Evolutionary conservation across 768 basidiomycete genomes (phyloP), one percentile per base, ranked within the genome.

Genomic region (Termitomyces sp.): DNA sequence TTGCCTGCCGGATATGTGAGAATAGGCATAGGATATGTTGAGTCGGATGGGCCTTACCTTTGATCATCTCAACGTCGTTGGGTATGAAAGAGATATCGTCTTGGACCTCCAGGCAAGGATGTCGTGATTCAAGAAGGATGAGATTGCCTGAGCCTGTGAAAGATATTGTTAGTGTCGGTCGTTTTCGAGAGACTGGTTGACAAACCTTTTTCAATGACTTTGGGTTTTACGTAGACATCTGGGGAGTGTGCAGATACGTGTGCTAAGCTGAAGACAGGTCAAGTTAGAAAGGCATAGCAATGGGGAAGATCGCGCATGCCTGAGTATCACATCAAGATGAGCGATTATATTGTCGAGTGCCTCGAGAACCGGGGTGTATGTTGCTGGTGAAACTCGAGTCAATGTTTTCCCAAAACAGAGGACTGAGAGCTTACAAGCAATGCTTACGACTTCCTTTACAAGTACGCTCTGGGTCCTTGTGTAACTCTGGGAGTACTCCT

Each of bases 101-200:
- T 68, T 98, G 95, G 5, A 96, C 89, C 71, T 99, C 97, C 20
- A 99, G 77, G 65, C 96, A 98, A 14, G 97, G 97, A 74, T 99
- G 97, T 26, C 97, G 80, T 12, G 96, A 94, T 36, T 95, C 93
- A 59, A 80, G 82, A 24, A 98, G 77, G 40, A 92, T 71, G 12
- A 98, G 77, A 67, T 86, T 87, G 1, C 95, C 94, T 5, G 85
- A 78, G 13, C 94, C 94, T 93, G 36, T 40, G 16, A 44, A 39
- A 7, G 7, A n/a, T 14, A 20, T 39, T 52, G 37, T 42, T 54
- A 72, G 49, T 62, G 10, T 40, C n/a, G 1, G 9, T 37, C 18
- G 12, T n/a, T 37, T 27, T 30, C 24, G 5, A 18, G 18, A 49
- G 7, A 20, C 14, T 20, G 12, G 12, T 27, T 26, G n/a, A 42